phyloP scores from a whole-genome alignment of 108 stramenopile species.

The Conticribra weissflogii region DNA sequence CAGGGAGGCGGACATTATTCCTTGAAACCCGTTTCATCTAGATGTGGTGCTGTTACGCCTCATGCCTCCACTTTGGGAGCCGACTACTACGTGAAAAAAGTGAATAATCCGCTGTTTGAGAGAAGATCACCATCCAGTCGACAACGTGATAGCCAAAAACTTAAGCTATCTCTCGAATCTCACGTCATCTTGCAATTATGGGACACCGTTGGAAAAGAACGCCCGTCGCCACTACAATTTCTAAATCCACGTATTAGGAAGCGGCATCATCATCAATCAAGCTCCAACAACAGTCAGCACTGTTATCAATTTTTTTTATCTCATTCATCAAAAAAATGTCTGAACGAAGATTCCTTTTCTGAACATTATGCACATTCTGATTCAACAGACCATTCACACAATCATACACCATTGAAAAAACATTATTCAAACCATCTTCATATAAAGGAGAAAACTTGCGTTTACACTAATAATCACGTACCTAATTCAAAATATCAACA shows the following conservation, averaged over 20 bases:
- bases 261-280: constrained; percentile 31
- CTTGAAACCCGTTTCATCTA: too few relatives aligned
- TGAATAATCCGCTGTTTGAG: constrained; percentile 26
- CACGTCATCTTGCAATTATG: constrained; percentile 50
- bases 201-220: constrained; percentile 83
- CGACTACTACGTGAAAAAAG: constrained; percentile 46
- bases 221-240: constrained; percentile 17
- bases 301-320: neutral
- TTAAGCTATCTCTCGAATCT: neutral
- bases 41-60: constrained; percentile 50
- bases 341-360: too few relatives aligned
- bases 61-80: constrained; percentile 39
- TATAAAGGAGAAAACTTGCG: neutral
- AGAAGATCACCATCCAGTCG: too few relatives aligned
- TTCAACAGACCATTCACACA: too few relatives aligned
- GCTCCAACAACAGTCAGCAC: constrained; percentile 14
- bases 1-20: constrained; percentile 40
- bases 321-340: neutral
- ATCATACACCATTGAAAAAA: neutral
- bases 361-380: too few relatives aligned
- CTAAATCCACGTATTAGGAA: constrained; percentile 8
- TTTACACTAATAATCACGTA: neutral
- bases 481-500: neutral
- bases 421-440: neutral
- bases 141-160: neutral